Evolutionary conservation across 2,329 filamentous ascomycete genomes (phyloP).

Genomic region (Sordariomycetes sp.): DNA sequence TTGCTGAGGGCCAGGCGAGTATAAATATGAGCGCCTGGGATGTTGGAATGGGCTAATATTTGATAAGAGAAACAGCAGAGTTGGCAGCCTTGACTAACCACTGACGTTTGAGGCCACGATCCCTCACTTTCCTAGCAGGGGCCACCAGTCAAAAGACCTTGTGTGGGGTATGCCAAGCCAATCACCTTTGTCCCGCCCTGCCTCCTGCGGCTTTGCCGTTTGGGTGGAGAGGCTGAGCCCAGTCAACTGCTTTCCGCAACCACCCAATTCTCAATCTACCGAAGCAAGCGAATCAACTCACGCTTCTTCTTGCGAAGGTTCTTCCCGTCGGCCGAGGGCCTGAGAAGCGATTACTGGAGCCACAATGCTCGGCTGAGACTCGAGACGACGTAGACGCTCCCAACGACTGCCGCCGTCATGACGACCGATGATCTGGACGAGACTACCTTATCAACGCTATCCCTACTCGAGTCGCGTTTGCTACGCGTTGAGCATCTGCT

Average conservation of each 20-base stretch:
- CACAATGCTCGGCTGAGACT: no score
- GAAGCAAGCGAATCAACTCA: no score
- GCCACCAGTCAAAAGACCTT: neutral
- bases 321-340: no score
- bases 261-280: neutral
- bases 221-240: neutral
- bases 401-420: constrained; percentile 1
- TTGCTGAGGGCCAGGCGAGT: no score
- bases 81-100: no score
- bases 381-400: no score
- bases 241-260: neutral
- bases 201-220: neutral
- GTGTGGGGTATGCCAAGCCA: neutral
- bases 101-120: constrained; percentile 3
- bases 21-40: constrained; percentile 1
- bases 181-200: constrained; percentile 1
- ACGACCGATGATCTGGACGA: constrained; percentile 31
- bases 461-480: constrained; percentile 49
- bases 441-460: constrained; percentile 45
- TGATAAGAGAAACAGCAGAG: neutral
- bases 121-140: neutral
- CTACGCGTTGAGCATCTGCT: constrained; percentile 50
- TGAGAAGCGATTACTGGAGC: no score
- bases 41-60: neutral
- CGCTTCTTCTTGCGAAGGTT: no score